Base-by-base conservation (phyloP, 2,329 filamentous ascomycete species). In the Penicillium psychrosexuale region DNA sequence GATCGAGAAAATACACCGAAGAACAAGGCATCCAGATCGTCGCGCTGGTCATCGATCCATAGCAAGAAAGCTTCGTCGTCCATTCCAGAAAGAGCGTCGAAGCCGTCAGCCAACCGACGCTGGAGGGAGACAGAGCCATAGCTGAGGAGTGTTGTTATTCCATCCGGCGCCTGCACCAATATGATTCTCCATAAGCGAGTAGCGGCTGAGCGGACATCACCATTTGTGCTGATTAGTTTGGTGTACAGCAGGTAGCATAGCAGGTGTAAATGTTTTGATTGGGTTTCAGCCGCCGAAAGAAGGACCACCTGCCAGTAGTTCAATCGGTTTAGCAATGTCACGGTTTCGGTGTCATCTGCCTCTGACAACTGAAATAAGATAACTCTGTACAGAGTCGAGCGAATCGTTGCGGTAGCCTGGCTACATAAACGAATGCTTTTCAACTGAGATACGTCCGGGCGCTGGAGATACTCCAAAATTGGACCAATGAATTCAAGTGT, bases 241-340 rank as follows among this genome's bases (percentile, higher is more conserved):
- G 87, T 86, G 70, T 97, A 99, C 3, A 99, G 84, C 57, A 97
- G 85, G 66, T 96, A 97, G 80, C 91, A 97, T 39, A 97, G 84
- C 33, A 97, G 80, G 60, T 88, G 88, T 66, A 97, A 82, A 66
- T 90, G 89, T 9, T 90, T 86, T n/a, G 89, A 84, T 42, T 96
- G 91, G 7, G 83, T 80, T 3, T 89, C 88, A 15, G 94, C 84
- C 4, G 87, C 85, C 2, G 86, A 87, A 15, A 99, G 78, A 15
- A 99, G 85, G 17, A 96, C 89, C 19, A 90, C 91, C 70, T 97
- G 94, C 94, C 94, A 99, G 72, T 97, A 97, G 0, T 90, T 85
- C 65, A 99, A 84, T 68, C 91, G 93, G 56, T 90, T 83, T 72
- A 99, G 83, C 55, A 95, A 91, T 0, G 82, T 77, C 27, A 88